phyloP scores from a whole-genome alignment of 495 filamentous ascomycete species.

The Lasiosphaeria hispida region DNA sequence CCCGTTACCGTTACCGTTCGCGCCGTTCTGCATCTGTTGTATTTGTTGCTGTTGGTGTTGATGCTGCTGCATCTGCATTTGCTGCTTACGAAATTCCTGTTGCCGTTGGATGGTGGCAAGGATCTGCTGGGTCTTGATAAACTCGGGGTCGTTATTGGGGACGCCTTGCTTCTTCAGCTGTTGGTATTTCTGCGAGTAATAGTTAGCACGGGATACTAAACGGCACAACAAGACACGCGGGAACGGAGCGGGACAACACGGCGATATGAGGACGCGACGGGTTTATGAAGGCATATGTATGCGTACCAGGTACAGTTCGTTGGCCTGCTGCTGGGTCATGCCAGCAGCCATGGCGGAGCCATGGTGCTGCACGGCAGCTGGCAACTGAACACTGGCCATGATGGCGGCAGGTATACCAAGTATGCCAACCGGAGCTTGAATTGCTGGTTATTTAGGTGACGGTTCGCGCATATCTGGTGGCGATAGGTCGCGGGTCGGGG shows the following conservation, averaged over 20 bases:
- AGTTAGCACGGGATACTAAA: conserved; percentile 1
- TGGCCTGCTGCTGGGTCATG: conserved; percentile 58
- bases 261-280: not conserved
- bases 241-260: too few species aligned
- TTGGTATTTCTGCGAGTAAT: conserved; percentile 63
- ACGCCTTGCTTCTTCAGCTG: conserved; percentile 78
- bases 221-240: not conserved
- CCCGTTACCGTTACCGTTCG: conserved; percentile 51
- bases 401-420: conserved; percentile 30
- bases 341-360: conserved; percentile 55
- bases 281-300: not conserved
- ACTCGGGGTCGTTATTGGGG: conserved; percentile 73
- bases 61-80: conserved; percentile 35
- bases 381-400: conserved; percentile 78
- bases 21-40: conserved; percentile 38
- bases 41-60: conserved; percentile 42
- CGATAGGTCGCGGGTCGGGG: conserved; percentile 19
- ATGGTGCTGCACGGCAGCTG: conserved; percentile 55
- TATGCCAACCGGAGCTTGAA: conserved; percentile 20
- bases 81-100: conserved; percentile 50
- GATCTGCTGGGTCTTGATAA: conserved; percentile 66
- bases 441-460: conserved; percentile 18
- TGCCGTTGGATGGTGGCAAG: conserved; percentile 66
- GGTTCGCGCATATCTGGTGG: conserved; percentile 39
- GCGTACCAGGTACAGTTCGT: conserved; percentile 61